Evolutionary conservation across 2,329 filamentous ascomycete genomes (phyloP).

Genomic region (Fusarium citri): DNA sequence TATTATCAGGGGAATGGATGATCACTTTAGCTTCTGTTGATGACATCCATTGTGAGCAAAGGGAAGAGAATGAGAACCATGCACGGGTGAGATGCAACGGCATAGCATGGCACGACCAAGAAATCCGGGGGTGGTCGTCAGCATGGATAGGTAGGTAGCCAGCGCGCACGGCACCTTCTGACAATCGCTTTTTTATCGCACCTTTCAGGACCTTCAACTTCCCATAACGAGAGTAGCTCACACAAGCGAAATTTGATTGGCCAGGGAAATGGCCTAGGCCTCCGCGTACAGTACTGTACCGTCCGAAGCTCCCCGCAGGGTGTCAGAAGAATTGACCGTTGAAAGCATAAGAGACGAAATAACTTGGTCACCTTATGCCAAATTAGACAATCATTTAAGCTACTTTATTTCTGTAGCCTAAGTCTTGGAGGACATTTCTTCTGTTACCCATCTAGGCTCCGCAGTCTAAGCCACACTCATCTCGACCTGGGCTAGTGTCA

Average conservation of each 20-base stretch:
- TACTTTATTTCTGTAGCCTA: no score
- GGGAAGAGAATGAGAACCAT: conserved; percentile 15
- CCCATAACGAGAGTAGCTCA: conserved; percentile 13
- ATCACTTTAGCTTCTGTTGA: conserved; percentile 24
- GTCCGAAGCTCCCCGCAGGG: conserved; percentile 24
- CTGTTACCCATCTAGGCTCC: conserved; percentile 2
- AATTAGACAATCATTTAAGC: no score
- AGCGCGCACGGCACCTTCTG: conserved; percentile 17
- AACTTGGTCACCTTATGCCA: no score
- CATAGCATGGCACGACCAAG: conserved; percentile 34
- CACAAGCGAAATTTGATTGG: conserved; percentile 26
- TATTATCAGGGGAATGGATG: conserved; percentile 9
- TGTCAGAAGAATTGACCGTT: no score
- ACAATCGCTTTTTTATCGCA: conserved; percentile 33
- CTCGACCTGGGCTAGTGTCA: conserved; percentile 14
- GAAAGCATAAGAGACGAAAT: no score
- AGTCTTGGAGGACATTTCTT: no score
- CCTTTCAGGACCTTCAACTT: conserved; percentile 35
- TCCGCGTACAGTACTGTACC: conserved; percentile 39
- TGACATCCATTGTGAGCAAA: conserved; percentile 43
- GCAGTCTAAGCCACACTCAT: conserved; percentile 44
- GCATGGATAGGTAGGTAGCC: conserved; percentile 8
- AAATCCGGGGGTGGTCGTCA: conserved; percentile 38
- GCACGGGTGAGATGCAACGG: conserved; percentile 23
- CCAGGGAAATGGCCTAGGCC: background rate